phyloP scores from a whole-genome alignment of 306 rosid species.

The Sicyos baderoa region DNA sequence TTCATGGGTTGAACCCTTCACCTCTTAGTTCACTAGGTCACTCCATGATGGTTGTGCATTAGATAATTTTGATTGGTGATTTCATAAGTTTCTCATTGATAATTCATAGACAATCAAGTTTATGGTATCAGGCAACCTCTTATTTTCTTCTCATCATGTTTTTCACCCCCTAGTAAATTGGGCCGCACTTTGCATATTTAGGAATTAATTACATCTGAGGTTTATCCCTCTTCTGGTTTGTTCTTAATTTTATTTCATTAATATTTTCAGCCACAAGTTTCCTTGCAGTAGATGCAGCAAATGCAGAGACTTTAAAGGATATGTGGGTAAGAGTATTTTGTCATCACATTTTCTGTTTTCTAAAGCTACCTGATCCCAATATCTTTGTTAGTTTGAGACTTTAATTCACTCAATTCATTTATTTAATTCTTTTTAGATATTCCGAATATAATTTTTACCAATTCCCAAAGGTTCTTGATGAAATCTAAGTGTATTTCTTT shows the following conservation, averaged over 20 bases:
- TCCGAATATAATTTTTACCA: neutral
- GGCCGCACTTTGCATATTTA: neutral
- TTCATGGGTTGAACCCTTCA: too few species aligned
- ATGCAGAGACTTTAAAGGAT: conserved; percentile 49
- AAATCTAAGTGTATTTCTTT: neutral
- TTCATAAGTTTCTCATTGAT: neutral
- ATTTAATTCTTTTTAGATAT: neutral
- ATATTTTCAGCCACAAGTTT: conserved; percentile 52
- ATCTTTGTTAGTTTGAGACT: neutral
- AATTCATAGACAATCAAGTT: neutral
- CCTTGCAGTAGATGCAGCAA: conserved; percentile 47
- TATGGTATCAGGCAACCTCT: neutral
- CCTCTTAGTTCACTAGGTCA: too few species aligned
- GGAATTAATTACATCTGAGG: neutral
- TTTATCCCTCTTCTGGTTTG: neutral
- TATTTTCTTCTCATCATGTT: neutral
- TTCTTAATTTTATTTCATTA: conserved; percentile 7
- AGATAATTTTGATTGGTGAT: neutral
- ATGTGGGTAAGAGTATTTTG: conserved; percentile 23
- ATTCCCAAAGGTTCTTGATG: neutral
- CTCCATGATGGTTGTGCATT: too few species aligned
- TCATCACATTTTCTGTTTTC: neutral
- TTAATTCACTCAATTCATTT: neutral
- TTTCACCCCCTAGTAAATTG: neutral
- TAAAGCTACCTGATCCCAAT: neutral